Evolutionary conservation across 2,329 filamentous ascomycete genomes (phyloP).

Genomic region (Dactylellina drechsleri): DNA sequence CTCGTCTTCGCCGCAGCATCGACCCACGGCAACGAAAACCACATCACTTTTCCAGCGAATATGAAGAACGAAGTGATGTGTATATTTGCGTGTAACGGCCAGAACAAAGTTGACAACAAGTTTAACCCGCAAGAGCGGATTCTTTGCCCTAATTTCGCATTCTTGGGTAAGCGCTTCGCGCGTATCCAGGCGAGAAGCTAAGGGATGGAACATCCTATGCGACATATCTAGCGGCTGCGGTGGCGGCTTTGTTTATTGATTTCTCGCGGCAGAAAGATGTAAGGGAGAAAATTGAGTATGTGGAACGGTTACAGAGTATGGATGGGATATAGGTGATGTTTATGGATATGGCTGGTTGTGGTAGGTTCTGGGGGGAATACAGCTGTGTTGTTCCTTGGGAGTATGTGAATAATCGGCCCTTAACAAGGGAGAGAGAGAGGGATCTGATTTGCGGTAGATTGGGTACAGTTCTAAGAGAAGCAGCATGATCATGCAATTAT

Average conservation of each 20-base stretch:
- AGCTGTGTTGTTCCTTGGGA: neutral
- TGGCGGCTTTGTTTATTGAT: neutral
- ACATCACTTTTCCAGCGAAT: neutral
- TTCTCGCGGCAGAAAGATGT: neutral
- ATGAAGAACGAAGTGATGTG: conserved; percentile 7
- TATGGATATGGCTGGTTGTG: neutral
- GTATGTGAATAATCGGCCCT: neutral
- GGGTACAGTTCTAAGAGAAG: neutral
- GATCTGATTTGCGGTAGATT: neutral
- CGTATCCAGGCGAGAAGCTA: neutral
- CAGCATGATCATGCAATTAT: too few species aligned
- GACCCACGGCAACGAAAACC: neutral
- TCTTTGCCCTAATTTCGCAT: neutral
- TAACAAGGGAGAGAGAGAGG: neutral
- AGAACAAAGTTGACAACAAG: neutral
- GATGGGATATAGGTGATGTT: neutral
- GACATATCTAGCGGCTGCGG: neutral
- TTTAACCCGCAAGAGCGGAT: neutral
- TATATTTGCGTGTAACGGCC: conserved; percentile 2
- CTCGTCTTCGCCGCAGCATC: conserved; percentile 4
- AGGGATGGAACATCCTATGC: neutral
- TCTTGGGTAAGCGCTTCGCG: neutral
- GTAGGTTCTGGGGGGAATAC: neutral
- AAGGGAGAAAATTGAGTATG: neutral
- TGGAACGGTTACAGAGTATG: neutral